phyloP scores from a whole-genome alignment of 78 protist genomes.

The slime mould (Dictyostelium discoideum) region dicty_2.7 NC_007089.4:2892501-2893000 shows the following conservation, averaged over 20 bases:
- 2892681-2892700: conserved; percentile 36
- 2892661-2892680: conserved; percentile 5
- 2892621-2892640: background rate
- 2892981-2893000: conserved; percentile 10
- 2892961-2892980: background rate
- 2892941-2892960: background rate
- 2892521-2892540: background rate
- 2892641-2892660: background rate
- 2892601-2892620: too few relatives aligned
- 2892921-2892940: background rate
- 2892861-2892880: background rate
- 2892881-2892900: background rate
- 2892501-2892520: conserved; percentile 12
- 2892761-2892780: background rate
- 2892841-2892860: background rate
- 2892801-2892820: background rate
- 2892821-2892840: background rate
- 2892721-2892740: conserved; percentile 54
- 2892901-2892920: background rate
- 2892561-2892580: background rate
- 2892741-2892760: conserved; percentile 66
- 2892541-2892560: background rate
- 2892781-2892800: background rate
- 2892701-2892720: conserved; percentile 49
- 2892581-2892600: background rate